Conservation (phyloP, 2,329 filamentous ascomycete species). For the Escovopsis weberi region DNA sequence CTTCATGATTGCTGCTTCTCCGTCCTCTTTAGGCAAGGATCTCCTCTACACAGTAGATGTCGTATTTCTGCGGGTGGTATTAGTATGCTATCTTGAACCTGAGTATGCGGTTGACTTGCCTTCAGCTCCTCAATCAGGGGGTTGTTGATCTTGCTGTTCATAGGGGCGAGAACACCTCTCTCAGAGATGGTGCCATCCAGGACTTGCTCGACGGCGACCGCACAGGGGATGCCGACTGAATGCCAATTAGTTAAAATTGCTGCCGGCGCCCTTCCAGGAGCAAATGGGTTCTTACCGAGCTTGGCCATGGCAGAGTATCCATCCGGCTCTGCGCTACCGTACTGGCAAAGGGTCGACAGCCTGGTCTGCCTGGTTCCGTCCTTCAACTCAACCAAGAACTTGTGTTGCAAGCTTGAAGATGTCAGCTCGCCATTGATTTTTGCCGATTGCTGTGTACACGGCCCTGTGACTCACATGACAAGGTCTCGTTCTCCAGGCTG, state of each 20-base stretch:
- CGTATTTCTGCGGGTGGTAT: no score
- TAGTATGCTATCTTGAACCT: no score
- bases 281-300: slow-evolving; percentile 26
- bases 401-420: slow-evolving; percentile 45
- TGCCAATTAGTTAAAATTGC: no score
- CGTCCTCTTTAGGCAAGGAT: no score
- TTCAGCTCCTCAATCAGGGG: slow-evolving; percentile 66
- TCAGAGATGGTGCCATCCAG: slow-evolving; percentile 55
- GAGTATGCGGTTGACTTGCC: slow-evolving; percentile 15
- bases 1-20: no score
- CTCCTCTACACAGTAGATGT: no score
- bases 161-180: slow-evolving; percentile 4
- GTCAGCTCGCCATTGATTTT: no score
- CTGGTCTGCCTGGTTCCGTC: slow-evolving; percentile 64
- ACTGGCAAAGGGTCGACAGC: slow-evolving; percentile 72
- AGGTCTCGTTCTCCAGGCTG: slow-evolving; percentile 68
- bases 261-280: no score
- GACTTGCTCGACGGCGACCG: slow-evolving; percentile 58
- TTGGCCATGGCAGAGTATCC: slow-evolving; percentile 79
- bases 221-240: slow-evolving; percentile 34
- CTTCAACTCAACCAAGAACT: slow-evolving; percentile 71
- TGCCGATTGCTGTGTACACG: no score
- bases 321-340: slow-evolving; percentile 50
- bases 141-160: slow-evolving; percentile 36
- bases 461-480: slow-evolving; percentile 36